Evolutionary conservation across 2,329 filamentous ascomycete species (phyloP).

Genomic region (Calonectria pseudoturangicola): DNA sequence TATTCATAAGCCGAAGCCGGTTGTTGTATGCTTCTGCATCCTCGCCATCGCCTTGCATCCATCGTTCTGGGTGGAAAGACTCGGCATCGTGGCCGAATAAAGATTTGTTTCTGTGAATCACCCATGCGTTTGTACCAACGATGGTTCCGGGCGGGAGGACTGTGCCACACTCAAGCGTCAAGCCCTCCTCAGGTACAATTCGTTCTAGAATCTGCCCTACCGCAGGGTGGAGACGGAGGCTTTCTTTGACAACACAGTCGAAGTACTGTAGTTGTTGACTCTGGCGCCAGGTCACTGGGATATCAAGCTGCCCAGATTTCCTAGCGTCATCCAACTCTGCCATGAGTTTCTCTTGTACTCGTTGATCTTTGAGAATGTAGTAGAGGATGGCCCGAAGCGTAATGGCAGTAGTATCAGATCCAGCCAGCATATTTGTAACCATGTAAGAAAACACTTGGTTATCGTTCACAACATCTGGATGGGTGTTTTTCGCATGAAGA

Average conservation of each 20-base stretch:
- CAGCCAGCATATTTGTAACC: constrained; percentile 48
- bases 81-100: constrained; percentile 15
- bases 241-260: constrained; percentile 36
- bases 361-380: constrained; percentile 38
- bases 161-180: constrained; percentile 22
- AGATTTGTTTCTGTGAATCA: constrained; percentile 17
- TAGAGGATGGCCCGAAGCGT: constrained; percentile 45
- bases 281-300: constrained; percentile 14
- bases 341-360: constrained; percentile 41
- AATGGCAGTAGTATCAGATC: constrained; percentile 47
- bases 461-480: constrained; percentile 46
- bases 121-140: constrained; percentile 23
- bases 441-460: constrained; percentile 48
- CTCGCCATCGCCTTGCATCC: background rate
- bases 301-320: background rate
- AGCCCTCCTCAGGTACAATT: constrained; percentile 15
- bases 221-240: constrained; percentile 30
- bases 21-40: background rate
- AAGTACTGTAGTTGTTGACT: constrained; percentile 30
- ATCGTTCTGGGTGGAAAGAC: constrained; percentile 10
- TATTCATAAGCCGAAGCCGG: constrained; percentile 10
- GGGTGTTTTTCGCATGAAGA: constrained; percentile 44
- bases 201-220: constrained; percentile 31
- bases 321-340: constrained; percentile 38
- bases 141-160: constrained; percentile 19